Evolutionary conservation across 2,329 filamentous ascomycete species (phyloP), one percentile per base, ranked within the genome.

Genomic region (Orbilia oligospora): DNA sequence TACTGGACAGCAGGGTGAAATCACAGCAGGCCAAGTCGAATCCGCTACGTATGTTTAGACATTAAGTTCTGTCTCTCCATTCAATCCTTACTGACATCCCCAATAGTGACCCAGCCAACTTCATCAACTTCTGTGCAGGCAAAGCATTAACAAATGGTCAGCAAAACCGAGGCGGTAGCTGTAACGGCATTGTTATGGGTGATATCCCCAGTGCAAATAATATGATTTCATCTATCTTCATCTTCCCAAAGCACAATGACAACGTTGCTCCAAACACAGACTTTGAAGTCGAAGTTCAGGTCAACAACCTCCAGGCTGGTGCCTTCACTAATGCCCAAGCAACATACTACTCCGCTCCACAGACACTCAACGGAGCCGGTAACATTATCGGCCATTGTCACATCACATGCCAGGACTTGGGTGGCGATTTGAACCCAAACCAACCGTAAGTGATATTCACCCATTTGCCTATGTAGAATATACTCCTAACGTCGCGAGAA

Each of bases 181-280:
- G 88, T 83, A 90, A 89, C 82, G 86, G 87, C 76, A 87, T 89
- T 70, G 87, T 86, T n/a, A 89, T 89, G 87, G 88, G 88, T 79
- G 85, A 87, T 55, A 87, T 90, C 71, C 88, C 88, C 8, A 84
- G 85, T 8, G 82, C 84, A 18, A 81, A 81, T 71, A 86, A 87
- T 80, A 90, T 90, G 88, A 83, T 89, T 64, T 88, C 88, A n/a
- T 83, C 87, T 33, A 85, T 89, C 64, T 87, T 89, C 80, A 84
- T 84, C 22, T 85, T 81, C 80, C 88, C 88, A 0, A 80, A 83
- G 48, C 84, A 86, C 12, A 84, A 84, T 27, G 82, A 87, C 20
- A 82, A 83, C 65, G 65, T 88, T 27, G 20, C 81, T 0, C 82
- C 84, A 1, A 83, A 86, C 81, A 80, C 81, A n/a, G 81, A 84